Evolutionary conservation across 768 basidiomycete species (phyloP).

Genomic region (Phlegmacium glaucopus): DNA sequence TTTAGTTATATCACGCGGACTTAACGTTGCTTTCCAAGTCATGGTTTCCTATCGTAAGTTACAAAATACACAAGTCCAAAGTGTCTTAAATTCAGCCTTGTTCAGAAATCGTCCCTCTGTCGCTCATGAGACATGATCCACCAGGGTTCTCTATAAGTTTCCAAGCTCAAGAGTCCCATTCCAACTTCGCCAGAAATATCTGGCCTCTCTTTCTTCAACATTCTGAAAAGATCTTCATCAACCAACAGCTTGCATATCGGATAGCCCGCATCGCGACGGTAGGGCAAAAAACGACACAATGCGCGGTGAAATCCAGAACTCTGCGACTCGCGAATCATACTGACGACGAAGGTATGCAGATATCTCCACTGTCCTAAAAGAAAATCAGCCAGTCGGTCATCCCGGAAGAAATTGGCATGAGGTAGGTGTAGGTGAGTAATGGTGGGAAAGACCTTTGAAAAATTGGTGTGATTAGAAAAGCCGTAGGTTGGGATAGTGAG

Average conservation of each 20-base stretch:
- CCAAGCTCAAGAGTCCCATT: constrained; percentile 13
- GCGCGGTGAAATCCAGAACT: constrained; percentile 14
- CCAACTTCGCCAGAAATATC: constrained; percentile 6
- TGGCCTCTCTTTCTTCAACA: constrained; percentile 5
- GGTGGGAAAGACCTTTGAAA: constrained; percentile 25
- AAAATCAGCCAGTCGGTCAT: constrained; percentile 14
- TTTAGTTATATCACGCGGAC: no score
- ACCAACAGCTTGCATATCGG: constrained; percentile 24
- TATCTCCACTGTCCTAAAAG: constrained; percentile 11
- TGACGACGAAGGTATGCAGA: constrained; percentile 25
- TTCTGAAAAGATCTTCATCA: constrained; percentile 23
- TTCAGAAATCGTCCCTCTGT: constrained; percentile 3
- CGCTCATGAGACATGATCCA: constrained; percentile 22
- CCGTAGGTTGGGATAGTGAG: constrained; percentile 27
- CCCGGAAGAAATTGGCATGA: constrained; percentile 19
- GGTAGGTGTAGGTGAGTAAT: constrained; percentile 29
- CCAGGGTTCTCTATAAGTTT: constrained; percentile 29
- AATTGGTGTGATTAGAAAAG: constrained; percentile 14
- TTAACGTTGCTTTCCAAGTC: no score
- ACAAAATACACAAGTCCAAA: no score
- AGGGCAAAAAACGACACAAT: constrained; percentile 14
- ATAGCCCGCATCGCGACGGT: constrained; percentile 10
- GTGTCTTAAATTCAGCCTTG: not conserved
- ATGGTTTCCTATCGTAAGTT: no score
- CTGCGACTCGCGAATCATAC: constrained; percentile 22